phyloP scores from a whole-genome alignment of 208 protist genomes.

The Trypanosoma rangeli region DNA sequence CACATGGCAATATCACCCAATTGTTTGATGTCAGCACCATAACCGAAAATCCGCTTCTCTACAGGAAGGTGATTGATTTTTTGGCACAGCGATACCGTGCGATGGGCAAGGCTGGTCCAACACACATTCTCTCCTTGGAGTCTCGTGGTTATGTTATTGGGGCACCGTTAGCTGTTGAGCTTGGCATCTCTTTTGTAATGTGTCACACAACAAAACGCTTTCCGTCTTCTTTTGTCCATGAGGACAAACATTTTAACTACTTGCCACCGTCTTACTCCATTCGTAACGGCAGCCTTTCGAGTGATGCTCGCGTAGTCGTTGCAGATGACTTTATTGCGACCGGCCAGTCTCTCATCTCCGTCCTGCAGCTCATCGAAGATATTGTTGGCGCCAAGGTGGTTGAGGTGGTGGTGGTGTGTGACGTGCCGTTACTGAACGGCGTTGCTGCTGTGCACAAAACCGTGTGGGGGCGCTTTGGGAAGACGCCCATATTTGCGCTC shows the following conservation, averaged over 20 bases:
- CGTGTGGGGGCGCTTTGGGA: conserved; percentile 35
- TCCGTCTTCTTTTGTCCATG: conserved; percentile 49
- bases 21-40: conserved; percentile 89
- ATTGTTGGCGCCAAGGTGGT: conserved; percentile 62
- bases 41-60: conserved; percentile 68
- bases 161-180: conserved; percentile 68
- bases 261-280: conserved; percentile 45
- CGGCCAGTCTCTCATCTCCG: conserved; percentile 65
- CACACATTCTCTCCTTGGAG: conserved; percentile 77
- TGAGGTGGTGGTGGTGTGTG: conserved; percentile 73
- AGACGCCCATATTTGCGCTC: conserved; percentile 75
- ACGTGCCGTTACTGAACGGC: conserved; percentile 59
- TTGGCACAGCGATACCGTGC: conserved; percentile 60
- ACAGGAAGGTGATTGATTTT: conserved; percentile 61
- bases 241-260: conserved; percentile 27
- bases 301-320: conserved; percentile 67
- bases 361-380: conserved; percentile 59
- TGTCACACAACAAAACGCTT: conserved; percentile 49
- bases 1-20: conserved; percentile 1
- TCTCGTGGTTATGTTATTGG: conserved; percentile 77
- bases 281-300: conserved; percentile 58
- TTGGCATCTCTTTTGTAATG: conserved; percentile 78
- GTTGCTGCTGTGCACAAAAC: conserved; percentile 65
- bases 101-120: conserved; percentile 59
- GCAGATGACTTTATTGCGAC: conserved; percentile 89